phyloP scores from a whole-genome alignment of 148 eudicot genomes.

The Vaccinium macrocarpon region DNA sequence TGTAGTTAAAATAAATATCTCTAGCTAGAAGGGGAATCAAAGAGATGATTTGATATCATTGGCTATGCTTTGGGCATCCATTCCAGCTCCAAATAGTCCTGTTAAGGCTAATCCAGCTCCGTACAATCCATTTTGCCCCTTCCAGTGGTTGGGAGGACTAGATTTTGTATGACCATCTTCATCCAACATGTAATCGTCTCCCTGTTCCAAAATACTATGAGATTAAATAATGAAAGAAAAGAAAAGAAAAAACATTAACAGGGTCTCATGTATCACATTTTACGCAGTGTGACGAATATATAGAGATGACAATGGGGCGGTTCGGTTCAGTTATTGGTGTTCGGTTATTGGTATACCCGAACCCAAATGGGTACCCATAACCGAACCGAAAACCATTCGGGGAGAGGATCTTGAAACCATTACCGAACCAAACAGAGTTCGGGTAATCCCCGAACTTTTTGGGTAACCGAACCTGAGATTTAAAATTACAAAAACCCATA shows the following conservation, averaged over 20 bases:
- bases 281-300: no score
- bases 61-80: constrained; percentile 68
- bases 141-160: constrained; percentile 66
- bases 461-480: no score
- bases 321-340: no score
- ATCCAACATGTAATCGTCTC: constrained; percentile 51
- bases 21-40: constrained; percentile 2
- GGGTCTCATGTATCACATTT: not conserved
- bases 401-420: no score
- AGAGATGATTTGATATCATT: constrained; percentile 38
- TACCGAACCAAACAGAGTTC: no score
- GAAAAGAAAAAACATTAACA: not conserved
- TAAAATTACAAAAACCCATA: no score
- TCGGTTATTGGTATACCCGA: no score
- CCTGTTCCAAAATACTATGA: constrained; percentile 29
- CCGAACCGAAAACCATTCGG: no score
- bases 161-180: constrained; percentile 66
- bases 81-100: constrained; percentile 55
- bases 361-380: no score
- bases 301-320: no score
- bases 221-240: not conserved
- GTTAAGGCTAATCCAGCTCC: constrained; percentile 65
- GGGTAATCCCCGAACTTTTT: no score
- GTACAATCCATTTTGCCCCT: constrained; percentile 67
- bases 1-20: no score